Percentiles rank a stretch among this genome's conserved stretches.
Conservation (phyloP, 352 stramenopile species). For the Lagenidium sp. region DNA sequence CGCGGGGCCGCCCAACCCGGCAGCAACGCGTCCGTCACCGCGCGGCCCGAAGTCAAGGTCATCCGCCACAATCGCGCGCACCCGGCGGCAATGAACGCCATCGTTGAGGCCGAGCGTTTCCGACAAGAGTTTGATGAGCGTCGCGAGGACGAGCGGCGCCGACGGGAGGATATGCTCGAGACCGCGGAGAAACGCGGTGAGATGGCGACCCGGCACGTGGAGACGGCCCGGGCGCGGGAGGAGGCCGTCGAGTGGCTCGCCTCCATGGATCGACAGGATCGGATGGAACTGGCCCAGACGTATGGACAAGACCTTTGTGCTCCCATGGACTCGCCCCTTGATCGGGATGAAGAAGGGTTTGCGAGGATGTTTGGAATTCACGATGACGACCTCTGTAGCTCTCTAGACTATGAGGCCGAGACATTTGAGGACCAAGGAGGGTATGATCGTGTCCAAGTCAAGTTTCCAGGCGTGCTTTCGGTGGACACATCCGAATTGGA, state of each 20-base stretch:
- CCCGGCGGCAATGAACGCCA: slow-evolving; percentile 18
- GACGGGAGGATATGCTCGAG: slow-evolving; percentile 26
- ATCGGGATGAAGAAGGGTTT: slow-evolving; percentile 25
- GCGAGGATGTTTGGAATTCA: slow-evolving; percentile 32
- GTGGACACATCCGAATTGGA: too few species aligned
- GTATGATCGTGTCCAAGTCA: not conserved
- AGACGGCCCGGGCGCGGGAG: slow-evolving; percentile 24
- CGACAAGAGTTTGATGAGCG: slow-evolving; percentile 27
- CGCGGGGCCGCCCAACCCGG: slow-evolving; percentile 6
- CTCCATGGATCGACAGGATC: slow-evolving; percentile 33
- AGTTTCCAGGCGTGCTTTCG: too few species aligned
- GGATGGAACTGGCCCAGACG: slow-evolving; percentile 7
- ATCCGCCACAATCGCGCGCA: slow-evolving; percentile 42
- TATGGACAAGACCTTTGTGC: not conserved
- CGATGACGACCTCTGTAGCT: slow-evolving; percentile 15
- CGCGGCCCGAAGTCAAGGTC: slow-evolving; percentile 26
- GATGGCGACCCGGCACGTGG: slow-evolving; percentile 20
- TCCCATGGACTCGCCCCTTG: too few species aligned
- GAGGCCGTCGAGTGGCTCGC: slow-evolving; percentile 45
- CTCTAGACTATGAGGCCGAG: too few species aligned
- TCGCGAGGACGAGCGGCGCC: slow-evolving; percentile 20
- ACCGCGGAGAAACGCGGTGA: slow-evolving; percentile 25
- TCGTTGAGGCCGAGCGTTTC: slow-evolving; percentile 31
- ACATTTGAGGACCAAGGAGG: not conserved
- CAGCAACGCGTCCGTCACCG: not conserved